Conservation (phyloP, 371 early-diverging fungal species). For the Mortierella sp. region DNA sequence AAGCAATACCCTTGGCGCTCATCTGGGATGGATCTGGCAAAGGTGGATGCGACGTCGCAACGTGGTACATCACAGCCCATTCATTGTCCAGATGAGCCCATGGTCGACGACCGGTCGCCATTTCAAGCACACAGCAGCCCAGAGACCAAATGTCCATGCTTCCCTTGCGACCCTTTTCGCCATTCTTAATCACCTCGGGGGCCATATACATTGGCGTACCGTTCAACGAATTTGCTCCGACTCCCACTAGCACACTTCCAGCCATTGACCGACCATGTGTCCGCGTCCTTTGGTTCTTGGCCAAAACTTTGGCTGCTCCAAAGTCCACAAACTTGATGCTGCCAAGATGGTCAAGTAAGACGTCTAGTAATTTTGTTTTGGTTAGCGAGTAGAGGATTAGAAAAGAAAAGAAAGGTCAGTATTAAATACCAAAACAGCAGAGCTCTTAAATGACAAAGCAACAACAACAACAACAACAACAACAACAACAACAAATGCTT, state of each 20-base stretch:
- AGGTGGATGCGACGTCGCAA: constrained; percentile 79
- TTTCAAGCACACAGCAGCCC: constrained; percentile 95
- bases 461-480: constrained; percentile 5
- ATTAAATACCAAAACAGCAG: not conserved
- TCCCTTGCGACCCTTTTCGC: constrained; percentile 78
- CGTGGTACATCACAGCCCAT: constrained; percentile 93
- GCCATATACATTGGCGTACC: constrained; percentile 99
- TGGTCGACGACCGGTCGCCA: constrained; percentile 93
- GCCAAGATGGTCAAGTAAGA: constrained; percentile 82
- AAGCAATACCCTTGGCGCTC: constrained; percentile 74
- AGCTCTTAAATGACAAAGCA: not conserved
- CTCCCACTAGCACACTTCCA: constrained; percentile 59
- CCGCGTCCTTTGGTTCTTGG: constrained; percentile 77
- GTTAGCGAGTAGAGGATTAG: not conserved
- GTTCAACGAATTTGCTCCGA: constrained; percentile 73
- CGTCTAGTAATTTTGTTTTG: constrained; percentile 68
- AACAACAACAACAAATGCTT: constrained; percentile 57
- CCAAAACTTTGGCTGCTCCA: constrained; percentile 89
- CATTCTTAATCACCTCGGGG: constrained; percentile 93
- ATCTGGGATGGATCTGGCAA: constrained; percentile 75
- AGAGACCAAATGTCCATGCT: constrained; percentile 96
- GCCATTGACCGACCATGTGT: constrained; percentile 69
- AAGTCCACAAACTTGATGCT: constrained; percentile 90
- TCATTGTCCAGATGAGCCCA: constrained; percentile 94
- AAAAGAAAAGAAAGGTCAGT: not conserved